Evolutionary conservation across 306 rosid genomes (phyloP).

Genomic region (Prunus campanulata): DNA sequence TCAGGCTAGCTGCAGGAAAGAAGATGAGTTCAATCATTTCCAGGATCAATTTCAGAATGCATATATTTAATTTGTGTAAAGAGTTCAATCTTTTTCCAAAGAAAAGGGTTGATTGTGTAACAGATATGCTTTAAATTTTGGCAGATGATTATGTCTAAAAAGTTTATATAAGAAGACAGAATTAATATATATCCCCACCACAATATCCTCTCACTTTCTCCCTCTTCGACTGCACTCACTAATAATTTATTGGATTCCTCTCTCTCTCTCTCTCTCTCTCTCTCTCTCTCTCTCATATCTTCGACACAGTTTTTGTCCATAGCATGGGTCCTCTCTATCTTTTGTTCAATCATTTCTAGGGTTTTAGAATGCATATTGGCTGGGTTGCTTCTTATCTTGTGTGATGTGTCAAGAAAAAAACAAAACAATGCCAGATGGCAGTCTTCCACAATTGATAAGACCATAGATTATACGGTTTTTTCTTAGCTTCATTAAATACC

Average conservation of each 20-base stretch:
- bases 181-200: constrained; percentile 1
- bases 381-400: neutral
- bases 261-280: too few species aligned
- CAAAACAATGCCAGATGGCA: neutral
- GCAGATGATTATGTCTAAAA: neutral
- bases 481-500: too few species aligned
- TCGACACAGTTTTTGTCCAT: neutral
- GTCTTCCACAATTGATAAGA: neutral
- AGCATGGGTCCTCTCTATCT: neutral
- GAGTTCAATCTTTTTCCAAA: neutral
- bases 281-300: neutral
- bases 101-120: neutral
- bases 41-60: neutral
- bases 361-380: neutral
- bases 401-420: neutral
- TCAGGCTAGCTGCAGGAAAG: neutral
- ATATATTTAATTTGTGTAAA: neutral
- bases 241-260: neutral
- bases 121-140: neutral
- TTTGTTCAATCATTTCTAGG: neutral
- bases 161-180: neutral
- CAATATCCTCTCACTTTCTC: neutral
- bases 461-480: too few species aligned
- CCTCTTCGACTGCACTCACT: neutral
- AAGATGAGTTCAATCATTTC: neutral